These are phyloP conservation scores for Trametes cinnabarina DNA, from an alignment of 768 basidiomycete genomes.

Conservation along the genomic window DNA sequence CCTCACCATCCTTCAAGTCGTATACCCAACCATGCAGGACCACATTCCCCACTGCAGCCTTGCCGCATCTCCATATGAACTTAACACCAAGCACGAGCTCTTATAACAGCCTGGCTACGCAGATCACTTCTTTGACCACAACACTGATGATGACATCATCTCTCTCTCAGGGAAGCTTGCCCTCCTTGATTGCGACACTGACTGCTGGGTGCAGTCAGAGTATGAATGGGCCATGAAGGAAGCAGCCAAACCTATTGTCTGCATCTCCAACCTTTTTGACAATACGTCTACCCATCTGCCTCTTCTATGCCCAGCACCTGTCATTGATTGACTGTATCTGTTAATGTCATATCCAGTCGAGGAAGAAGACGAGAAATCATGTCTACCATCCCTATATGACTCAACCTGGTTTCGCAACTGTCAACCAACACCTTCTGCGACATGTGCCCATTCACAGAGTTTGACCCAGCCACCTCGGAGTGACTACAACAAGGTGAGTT, in stretches of 20 bases:
- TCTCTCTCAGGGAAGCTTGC: constrained; percentile 7
- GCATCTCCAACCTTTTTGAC: constrained; percentile 15
- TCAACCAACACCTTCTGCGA: constrained; percentile 1
- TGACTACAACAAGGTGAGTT: constrained; percentile 22
- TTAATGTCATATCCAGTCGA: constrained; percentile 12
- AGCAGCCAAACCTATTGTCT: constrained; percentile 14
- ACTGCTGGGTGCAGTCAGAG: constrained; percentile 20
- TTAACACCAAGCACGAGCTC: constrained; percentile 25
- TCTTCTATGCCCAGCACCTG: neutral
- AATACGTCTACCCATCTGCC: neutral
- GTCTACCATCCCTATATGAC: constrained; percentile 21
- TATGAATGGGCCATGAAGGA: constrained; percentile 20
- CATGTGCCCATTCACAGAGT: constrained; percentile 9
- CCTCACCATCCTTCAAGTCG: constrained; percentile 4
- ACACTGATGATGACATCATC: constrained; percentile 12
- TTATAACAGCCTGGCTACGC: constrained; percentile 21
- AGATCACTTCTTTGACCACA: constrained; percentile 7
- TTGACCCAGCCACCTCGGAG: constrained; percentile 1
- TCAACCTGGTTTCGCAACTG: constrained; percentile 19
- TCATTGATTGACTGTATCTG: constrained; percentile 4
- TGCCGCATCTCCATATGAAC: constrained; percentile 10
- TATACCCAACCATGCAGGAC: constrained; percentile 14
- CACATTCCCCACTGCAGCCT: constrained; percentile 2
- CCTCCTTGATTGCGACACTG: constrained; percentile 13
- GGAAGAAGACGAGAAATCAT: constrained; percentile 25